phyloP scores from a whole-genome alignment of 768 basidiomycete genomes.

The Krasilnikovozyma curviuscula region DNA sequence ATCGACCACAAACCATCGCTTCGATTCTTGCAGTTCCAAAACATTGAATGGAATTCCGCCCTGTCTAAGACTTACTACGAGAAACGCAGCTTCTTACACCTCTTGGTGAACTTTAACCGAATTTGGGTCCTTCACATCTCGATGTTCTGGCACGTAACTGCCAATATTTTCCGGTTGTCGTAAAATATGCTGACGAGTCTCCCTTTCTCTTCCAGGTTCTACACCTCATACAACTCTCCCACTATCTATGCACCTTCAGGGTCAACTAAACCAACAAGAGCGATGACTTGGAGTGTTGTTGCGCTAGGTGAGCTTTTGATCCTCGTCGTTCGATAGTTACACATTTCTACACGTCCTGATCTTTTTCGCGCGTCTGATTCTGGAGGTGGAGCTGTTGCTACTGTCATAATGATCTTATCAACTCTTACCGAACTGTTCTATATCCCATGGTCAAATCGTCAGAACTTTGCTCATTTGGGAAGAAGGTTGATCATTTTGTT shows the following conservation, averaged over 20 bases:
- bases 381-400: constrained; percentile 86
- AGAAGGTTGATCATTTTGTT: constrained; percentile 72
- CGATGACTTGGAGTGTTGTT: constrained; percentile 78
- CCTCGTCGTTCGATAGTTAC: no score
- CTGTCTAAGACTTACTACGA: constrained; percentile 99
- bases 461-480: constrained; percentile 85
- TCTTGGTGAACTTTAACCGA: constrained; percentile 96
- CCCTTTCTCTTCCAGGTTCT: no score
- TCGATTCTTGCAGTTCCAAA: constrained; percentile 88
- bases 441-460: constrained; percentile 98
- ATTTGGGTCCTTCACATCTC: constrained; percentile 96
- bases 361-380: no score
- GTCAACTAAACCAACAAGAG: constrained; percentile 36
- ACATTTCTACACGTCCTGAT: no score
- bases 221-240: constrained; percentile 83
- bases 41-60: constrained; percentile 82
- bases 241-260: constrained; percentile 42
- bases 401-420: constrained; percentile 82
- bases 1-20: constrained; percentile 77
- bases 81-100: constrained; percentile 84
- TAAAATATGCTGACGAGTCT: no score
- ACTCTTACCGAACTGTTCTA: constrained; percentile 89
- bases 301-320: no score
- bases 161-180: no score
- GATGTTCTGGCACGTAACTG: constrained; percentile 85